phyloP scores from a whole-genome alignment of 1,139 yeast species.

The Pichia sp. region DNA sequence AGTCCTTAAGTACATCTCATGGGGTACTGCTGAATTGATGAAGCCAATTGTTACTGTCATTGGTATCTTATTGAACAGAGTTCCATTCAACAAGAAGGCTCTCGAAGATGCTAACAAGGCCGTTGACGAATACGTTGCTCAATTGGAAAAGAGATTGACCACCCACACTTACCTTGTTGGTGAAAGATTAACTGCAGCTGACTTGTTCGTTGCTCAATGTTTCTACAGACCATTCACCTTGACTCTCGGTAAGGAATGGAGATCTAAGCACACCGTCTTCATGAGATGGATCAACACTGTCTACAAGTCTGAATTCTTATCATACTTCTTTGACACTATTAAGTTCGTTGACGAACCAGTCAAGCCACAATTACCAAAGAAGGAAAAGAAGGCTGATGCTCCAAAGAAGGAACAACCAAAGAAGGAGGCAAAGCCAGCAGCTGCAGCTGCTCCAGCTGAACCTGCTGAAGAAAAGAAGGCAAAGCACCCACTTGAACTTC shows the following conservation, averaged over 20 bases:
- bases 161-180: slow-evolving; percentile 85
- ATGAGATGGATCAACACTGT: slow-evolving; percentile 87
- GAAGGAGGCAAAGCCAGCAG: slow-evolving; percentile 29
- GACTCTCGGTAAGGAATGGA: slow-evolving; percentile 74
- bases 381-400: slow-evolving; percentile 31
- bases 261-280: slow-evolving; percentile 63
- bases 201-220: slow-evolving; percentile 56
- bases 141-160: slow-evolving; percentile 56
- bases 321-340: slow-evolving; percentile 38
- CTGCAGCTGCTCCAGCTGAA: slow-evolving; percentile 35
- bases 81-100: slow-evolving; percentile 74
- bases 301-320: slow-evolving; percentile 47
- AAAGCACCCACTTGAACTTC: slow-evolving; percentile 85
- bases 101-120: slow-evolving; percentile 44
- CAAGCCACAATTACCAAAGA: slow-evolving; percentile 76
- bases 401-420: slow-evolving; percentile 31
- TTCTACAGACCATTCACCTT: slow-evolving; percentile 58
- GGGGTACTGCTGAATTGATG: slow-evolving; percentile 66
- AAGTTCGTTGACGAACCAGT: slow-evolving; percentile 59
- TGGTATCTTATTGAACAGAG: slow-evolving; percentile 41
- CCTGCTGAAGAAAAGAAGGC: slow-evolving; percentile 54
- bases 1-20: slow-evolving; percentile 77
- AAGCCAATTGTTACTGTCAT: slow-evolving; percentile 33
- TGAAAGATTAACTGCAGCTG: slow-evolving; percentile 85
- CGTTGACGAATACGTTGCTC: slow-evolving; percentile 32